Evolutionary conservation across 2,329 filamentous ascomycete genomes (phyloP).

Genomic region (Botryotinia globosa): DNA sequence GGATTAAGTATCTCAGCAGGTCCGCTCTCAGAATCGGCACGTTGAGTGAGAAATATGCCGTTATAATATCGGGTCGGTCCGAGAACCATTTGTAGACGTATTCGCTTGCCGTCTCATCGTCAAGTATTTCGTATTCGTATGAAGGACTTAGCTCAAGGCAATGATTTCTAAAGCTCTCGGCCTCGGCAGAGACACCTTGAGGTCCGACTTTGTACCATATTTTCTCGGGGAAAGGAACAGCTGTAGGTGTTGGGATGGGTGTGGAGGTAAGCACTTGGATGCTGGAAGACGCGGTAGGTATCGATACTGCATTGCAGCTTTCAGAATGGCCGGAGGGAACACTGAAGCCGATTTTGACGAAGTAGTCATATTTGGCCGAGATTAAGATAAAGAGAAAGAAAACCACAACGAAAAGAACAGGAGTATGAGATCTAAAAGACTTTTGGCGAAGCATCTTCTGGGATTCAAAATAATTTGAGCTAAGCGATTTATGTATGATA

Average conservation of each 20-base stretch:
- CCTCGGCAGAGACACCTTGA: neutral
- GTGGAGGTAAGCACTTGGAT: neutral
- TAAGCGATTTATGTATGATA: no score
- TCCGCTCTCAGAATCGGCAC: neutral
- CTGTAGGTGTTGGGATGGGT: neutral
- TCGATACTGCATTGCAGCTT: neutral
- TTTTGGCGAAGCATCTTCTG: neutral
- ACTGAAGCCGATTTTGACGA: neutral
- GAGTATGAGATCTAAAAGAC: neutral
- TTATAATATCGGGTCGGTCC: neutral
- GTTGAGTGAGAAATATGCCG: neutral
- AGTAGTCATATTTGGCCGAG: neutral
- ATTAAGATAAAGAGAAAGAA: accelerated
- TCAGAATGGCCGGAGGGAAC: neutral
- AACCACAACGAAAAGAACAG: neutral
- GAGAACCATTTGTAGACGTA: neutral
- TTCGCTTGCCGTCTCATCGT: neutral
- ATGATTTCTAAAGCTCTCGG: neutral
- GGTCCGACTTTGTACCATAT: neutral
- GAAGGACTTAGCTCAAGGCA: neutral
- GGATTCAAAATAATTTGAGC: no score
- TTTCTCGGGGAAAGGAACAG: neutral
- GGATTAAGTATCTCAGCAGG: neutral
- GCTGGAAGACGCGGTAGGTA: neutral
- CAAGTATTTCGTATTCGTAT: neutral